Evolutionary conservation across 73 alveolate genomes (phyloP).

Genomic region (Symbiodinium pilosum): DNA sequence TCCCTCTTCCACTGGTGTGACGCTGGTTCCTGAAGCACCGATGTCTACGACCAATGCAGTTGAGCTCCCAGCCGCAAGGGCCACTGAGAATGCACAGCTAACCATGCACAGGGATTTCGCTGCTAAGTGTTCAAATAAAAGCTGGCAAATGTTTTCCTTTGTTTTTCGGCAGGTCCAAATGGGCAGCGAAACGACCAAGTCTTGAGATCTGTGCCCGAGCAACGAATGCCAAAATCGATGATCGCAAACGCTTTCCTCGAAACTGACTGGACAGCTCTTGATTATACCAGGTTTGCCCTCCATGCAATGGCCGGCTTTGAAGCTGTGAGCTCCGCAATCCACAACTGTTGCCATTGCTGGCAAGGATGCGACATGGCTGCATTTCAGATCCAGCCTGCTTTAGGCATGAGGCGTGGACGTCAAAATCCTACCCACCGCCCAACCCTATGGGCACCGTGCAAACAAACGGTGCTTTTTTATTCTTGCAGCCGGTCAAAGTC

Average conservation of each 20-base stretch:
- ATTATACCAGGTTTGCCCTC: not conserved
- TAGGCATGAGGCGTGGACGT: no score
- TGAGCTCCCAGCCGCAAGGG: slow-evolving; percentile 33
- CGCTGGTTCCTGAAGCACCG: slow-evolving; percentile 45
- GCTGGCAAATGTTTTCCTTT: slow-evolving; percentile 27
- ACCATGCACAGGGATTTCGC: slow-evolving; percentile 26
- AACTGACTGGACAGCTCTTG: not conserved
- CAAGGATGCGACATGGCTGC: not conserved
- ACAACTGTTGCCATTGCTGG: slow-evolving; percentile 35
- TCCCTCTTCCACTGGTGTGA: slow-evolving; percentile 75
- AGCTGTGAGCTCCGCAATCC: slow-evolving; percentile 66
- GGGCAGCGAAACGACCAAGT: slow-evolving; percentile 32
- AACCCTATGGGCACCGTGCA: no score
- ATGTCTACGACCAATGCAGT: slow-evolving; percentile 68
- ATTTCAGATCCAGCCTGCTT: no score
- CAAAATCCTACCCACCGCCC: no score
- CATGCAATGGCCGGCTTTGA: slow-evolving; percentile 32
- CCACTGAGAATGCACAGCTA: slow-evolving; percentile 44
- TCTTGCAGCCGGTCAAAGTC: no score
- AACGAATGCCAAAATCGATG: slow-evolving; percentile 17
- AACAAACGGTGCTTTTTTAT: no score
- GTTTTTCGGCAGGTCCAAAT: slow-evolving; percentile 12
- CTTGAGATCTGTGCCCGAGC: not conserved
- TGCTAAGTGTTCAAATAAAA: slow-evolving; percentile 8
- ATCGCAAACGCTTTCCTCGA: slow-evolving; percentile 21